These are phyloP conservation scores for Ganoderma leucocontextum DNA, from an alignment of 1,284 basidiomycete species.

Conservation along the genomic window DNA sequence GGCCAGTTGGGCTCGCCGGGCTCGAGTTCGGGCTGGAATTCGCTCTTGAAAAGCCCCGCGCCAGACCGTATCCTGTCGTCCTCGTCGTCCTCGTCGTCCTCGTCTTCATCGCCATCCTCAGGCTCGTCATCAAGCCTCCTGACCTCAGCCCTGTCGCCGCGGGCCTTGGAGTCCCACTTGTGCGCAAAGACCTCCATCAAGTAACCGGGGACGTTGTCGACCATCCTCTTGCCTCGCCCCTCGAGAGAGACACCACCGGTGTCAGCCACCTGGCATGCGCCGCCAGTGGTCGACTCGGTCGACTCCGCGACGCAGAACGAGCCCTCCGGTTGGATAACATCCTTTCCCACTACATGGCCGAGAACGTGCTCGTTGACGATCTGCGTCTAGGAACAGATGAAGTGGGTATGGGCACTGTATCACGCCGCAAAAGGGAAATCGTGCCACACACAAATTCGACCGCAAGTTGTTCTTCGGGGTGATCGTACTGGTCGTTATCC, in stretches of 20 bases:
- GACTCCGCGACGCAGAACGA: not conserved
- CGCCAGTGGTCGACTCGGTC: not conserved
- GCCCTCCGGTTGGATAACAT: not conserved
- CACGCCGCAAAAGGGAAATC: not conserved
- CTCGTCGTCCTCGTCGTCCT: not conserved
- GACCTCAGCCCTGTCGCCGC: too few species aligned
- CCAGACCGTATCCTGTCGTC: conserved; percentile 1
- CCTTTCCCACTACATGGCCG: not conserved
- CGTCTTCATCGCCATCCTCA: too few species aligned
- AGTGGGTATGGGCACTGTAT: not conserved
- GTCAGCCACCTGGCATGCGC: too few species aligned
- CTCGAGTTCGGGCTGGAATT: not conserved
- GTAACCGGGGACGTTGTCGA: not conserved
- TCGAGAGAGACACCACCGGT: not conserved
- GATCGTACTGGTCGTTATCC: not conserved
- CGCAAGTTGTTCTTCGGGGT: not conserved
- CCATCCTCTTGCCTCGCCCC: not conserved
- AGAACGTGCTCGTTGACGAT: not conserved
- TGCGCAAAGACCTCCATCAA: not conserved
- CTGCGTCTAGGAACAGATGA: not conserved
- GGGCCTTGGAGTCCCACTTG: not conserved
- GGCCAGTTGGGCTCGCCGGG: conserved; percentile 9
- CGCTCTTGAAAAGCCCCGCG: conserved; percentile 2
- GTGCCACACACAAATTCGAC: not conserved
- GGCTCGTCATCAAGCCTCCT: too few species aligned